These are phyloP conservation scores for Acorus calamus DNA, from an alignment of 106 monocot genomes.

Conservation along the genomic window DNA sequence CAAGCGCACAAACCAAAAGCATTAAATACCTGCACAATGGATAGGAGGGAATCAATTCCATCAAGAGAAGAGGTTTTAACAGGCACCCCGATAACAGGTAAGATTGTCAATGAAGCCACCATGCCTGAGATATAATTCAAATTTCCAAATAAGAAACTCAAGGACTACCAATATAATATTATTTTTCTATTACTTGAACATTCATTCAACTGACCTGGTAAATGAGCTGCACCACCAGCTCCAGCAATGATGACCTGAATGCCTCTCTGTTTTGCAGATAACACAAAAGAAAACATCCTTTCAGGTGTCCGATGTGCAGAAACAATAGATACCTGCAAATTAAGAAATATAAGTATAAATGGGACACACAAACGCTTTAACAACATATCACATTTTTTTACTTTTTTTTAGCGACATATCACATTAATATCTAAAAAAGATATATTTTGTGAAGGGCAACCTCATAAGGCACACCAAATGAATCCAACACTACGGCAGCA, in stretches of 20 bases:
- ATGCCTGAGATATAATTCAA: constrained; percentile 42
- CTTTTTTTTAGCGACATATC: too few relatives aligned
- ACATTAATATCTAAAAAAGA: too few relatives aligned
- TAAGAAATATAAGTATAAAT: too few relatives aligned
- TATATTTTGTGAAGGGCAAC: constrained; percentile 16
- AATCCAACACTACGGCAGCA: constrained; percentile 59
- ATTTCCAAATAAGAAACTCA: not conserved
- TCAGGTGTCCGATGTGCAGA: constrained; percentile 95
- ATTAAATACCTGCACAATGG: constrained; percentile 69
- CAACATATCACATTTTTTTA: too few relatives aligned
- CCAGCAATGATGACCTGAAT: constrained; percentile 86
- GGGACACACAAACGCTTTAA: too few relatives aligned
- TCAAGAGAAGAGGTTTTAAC: constrained; percentile 51
- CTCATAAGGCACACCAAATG: constrained; percentile 80
- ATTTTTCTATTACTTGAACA: not conserved
- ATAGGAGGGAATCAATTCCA: constrained; percentile 85
- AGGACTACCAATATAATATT: not conserved
- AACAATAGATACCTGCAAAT: constrained; percentile 77
- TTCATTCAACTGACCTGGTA: constrained; percentile 50
- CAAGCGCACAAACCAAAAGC: not conserved
- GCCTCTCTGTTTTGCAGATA: constrained; percentile 72
- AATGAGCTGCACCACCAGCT: constrained; percentile 96
- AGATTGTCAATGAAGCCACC: constrained; percentile 82
- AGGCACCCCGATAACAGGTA: constrained; percentile 90
- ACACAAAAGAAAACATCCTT: constrained; percentile 86